Base-by-base conservation (phyloP, 768 basidiomycete species). In the Omphalotus guepiniiformis region DNA sequence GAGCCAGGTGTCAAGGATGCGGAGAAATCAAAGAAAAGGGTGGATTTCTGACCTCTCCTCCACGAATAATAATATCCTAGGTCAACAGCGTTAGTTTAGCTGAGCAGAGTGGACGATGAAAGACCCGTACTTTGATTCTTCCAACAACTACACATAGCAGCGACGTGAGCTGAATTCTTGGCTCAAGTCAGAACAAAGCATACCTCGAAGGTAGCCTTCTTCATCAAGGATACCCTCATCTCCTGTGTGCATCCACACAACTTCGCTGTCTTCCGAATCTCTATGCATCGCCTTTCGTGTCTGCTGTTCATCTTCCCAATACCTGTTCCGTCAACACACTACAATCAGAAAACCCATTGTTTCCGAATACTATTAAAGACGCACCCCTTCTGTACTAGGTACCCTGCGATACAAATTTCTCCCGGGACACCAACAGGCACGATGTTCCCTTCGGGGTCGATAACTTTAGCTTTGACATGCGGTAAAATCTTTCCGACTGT, bases 41-140 rank as follows among this genome's bases (percentile, higher is more conserved):
- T 9, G 6, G 15, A 38, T 66, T n/a, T n/a, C n/a, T 9, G 51
- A 84, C 85, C 74, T 92, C 89, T 52, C 89, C 89, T 15, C 88
- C 89, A 16, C 89, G 83, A 53, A 92, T 91, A 55, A 92, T 89
- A 43, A 91, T 79, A 60, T 92, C 89, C 80, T n/a, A n/a, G n/a
- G n/a, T n/a, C n/a, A n/a, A n/a, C n/a, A n/a, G n/a, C n/a, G n/a
- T n/a, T n/a, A n/a, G n/a, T n/a, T n/a, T n/a, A n/a, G n/a, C n/a
- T n/a, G n/a, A n/a, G n/a, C n/a, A n/a, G n/a, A n/a, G n/a, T n/a
- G n/a, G n/a, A n/a, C n/a, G n/a, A n/a, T n/a, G n/a, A n/a, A n/a
- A n/a, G n/a, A 47, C 42, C 16, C 62, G n/a, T 53, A 82, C 83
- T 76, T 91, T 91, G 46, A 82, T 83, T 49, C 88, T 72, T 37